Conservation (phyloP, 164 flowering plant genomes). For the Aristolochia californica region DNA sequence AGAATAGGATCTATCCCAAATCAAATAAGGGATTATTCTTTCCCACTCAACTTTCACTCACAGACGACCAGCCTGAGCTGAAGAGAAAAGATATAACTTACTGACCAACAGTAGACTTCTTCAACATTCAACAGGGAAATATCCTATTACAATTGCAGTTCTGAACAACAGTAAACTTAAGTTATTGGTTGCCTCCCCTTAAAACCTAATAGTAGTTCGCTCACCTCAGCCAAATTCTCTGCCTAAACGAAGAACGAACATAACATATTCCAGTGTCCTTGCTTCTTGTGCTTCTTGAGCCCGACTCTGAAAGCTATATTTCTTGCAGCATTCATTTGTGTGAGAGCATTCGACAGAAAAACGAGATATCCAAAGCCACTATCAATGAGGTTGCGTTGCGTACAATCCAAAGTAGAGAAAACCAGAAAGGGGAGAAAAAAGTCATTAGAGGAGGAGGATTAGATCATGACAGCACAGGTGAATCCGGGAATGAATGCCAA, state of each 20-base stretch:
- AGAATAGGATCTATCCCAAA: too few species aligned
- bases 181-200: neutral
- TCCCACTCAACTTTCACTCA: neutral
- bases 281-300: too few species aligned
- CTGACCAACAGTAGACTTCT: neutral
- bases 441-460: too few species aligned
- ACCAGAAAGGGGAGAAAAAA: too few species aligned
- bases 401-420: too few species aligned
- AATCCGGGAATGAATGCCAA: too few species aligned
- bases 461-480: too few species aligned
- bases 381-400: neutral
- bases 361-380: neutral
- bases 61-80: neutral
- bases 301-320: neutral
- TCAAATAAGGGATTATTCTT: too few species aligned
- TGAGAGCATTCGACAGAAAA: neutral
- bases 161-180: neutral
- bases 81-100: neutral
- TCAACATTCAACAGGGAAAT: neutral
- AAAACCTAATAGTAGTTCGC: neutral
- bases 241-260: too few species aligned
- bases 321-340: neutral
- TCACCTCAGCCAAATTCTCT: neutral
- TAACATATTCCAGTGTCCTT: too few species aligned
- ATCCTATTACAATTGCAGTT: neutral